Percentiles rank a stretch among this genome's conserved stretches.
Evolutionary conservation across 148 eudicot species (phyloP).

Genomic region (Simmondsia chinensis): DNA sequence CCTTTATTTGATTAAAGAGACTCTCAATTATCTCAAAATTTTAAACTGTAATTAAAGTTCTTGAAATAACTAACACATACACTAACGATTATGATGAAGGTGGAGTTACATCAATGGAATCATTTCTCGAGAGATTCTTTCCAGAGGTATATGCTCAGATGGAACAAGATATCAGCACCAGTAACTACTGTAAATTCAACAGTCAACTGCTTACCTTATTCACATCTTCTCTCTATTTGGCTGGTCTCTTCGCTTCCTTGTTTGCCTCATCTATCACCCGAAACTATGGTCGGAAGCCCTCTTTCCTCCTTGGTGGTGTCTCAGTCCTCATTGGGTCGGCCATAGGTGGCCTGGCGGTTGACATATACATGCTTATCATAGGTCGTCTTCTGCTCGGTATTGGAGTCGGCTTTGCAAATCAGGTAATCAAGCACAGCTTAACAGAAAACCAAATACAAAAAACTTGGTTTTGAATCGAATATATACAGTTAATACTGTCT

Average conservation of each 20-base stretch:
- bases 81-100: too few species aligned
- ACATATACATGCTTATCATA: conserved; percentile 28
- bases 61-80: too few species aligned
- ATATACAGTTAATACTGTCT: too few species aligned
- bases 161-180: background rate
- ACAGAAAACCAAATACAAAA: too few species aligned
- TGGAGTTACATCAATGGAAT: conserved; percentile 24
- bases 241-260: conserved; percentile 25
- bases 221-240: conserved; percentile 29
- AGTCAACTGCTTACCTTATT: conserved; percentile 13
- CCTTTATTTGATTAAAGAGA: too few species aligned
- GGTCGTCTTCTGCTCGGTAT: conserved; percentile 31
- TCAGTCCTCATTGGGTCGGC: conserved; percentile 18
- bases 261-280: conserved; percentile 23
- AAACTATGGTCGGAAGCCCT: conserved; percentile 15
- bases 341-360: conserved; percentile 20
- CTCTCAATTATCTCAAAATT: too few species aligned
- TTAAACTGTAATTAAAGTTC: too few species aligned
- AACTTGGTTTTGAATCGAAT: too few species aligned
- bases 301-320: conserved; percentile 19
- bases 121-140: conserved; percentile 18
- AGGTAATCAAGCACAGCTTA: too few species aligned
- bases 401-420: conserved; percentile 27
- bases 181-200: conserved; percentile 25
- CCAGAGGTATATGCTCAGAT: conserved; percentile 9